phyloP scores from a whole-genome alignment of 345 rosid species.

The Corchorus olitorius region DNA sequence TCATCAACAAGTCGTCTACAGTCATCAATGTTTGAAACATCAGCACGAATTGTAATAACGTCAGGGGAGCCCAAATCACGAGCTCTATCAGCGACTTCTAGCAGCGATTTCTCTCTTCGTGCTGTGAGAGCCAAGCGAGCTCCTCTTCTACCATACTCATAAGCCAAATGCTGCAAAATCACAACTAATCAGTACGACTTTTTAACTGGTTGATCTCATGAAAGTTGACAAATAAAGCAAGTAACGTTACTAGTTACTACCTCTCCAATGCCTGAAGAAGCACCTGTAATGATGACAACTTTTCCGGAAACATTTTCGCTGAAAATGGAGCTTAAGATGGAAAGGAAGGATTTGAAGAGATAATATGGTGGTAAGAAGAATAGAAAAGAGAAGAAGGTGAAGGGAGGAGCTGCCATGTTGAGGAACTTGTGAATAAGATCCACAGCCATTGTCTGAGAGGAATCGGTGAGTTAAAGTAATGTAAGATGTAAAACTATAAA shows the following conservation, averaged over 20 bases:
- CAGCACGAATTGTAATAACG: conserved; percentile 41
- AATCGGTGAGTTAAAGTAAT: no score
- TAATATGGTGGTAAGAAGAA: no score
- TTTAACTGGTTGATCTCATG: neutral
- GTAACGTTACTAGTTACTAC: conserved; percentile 6
- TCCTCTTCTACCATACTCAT: conserved; percentile 56
- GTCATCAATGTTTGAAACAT: conserved; percentile 51
- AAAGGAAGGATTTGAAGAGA: no score
- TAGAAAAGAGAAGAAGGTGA: no score
- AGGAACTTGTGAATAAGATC: no score
- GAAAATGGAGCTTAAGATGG: conserved; percentile 33
- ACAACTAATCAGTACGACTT: neutral
- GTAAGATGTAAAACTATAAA: no score
- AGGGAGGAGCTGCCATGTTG: no score
- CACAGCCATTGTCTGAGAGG: no score
- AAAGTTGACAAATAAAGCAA: neutral
- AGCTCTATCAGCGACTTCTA: conserved; percentile 43
- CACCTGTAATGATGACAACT: conserved; percentile 64
- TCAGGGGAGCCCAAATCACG: conserved; percentile 47
- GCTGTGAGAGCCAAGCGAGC: conserved; percentile 50
- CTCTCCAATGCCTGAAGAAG: conserved; percentile 76
- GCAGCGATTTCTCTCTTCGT: conserved; percentile 36
- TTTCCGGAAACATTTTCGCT: conserved; percentile 49
- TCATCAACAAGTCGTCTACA: conserved; percentile 45
- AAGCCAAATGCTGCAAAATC: conserved; percentile 48